A percentile compares a stretch with the other conserved stretches of the same genome.
Evolutionary conservation across 176 grass and related monocot species (phyloP).

Genomic region (Rhynchospora pubera): DNA sequence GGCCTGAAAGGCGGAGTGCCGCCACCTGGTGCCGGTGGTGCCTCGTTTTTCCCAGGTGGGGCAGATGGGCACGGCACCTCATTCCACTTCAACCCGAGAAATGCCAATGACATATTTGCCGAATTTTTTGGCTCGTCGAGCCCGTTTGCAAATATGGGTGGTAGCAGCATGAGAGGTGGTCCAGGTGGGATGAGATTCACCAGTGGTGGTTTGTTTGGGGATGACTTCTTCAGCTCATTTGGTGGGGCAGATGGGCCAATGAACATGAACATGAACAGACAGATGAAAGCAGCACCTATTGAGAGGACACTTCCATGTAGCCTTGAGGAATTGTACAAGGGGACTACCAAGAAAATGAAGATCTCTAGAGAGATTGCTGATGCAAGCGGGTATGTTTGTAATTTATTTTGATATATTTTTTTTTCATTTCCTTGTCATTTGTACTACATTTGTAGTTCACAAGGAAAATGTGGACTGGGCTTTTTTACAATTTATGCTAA

Average conservation of each 20-base stretch:
- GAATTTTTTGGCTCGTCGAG: slow-evolving; percentile 89
- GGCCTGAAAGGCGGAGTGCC: slow-evolving; percentile 86
- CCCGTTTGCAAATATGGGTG: slow-evolving; percentile 60
- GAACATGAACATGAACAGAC: slow-evolving; percentile 32
- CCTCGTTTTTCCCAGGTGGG: slow-evolving; percentile 52
- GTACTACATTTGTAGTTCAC: not conserved
- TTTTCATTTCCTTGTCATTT: not conserved
- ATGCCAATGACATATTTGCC: slow-evolving; percentile 87
- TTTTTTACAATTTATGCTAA: not conserved
- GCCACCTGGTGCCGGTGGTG: slow-evolving; percentile 48
- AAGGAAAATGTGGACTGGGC: not conserved
- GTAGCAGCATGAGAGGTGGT: slow-evolving; percentile 32
- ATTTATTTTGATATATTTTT: not conserved
- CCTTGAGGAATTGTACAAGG: slow-evolving; percentile 88
- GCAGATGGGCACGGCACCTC: slow-evolving; percentile 40
- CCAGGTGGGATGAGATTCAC: slow-evolving; percentile 35
- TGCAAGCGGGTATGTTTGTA: slow-evolving; percentile 48
- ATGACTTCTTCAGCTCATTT: slow-evolving; percentile 58
- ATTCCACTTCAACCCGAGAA: slow-evolving; percentile 86
- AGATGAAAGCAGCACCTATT: slow-evolving; percentile 51
- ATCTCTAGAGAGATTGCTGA: slow-evolving; percentile 85
- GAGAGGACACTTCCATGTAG: slow-evolving; percentile 71
- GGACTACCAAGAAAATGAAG: slow-evolving; percentile 96
- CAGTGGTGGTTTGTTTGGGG: slow-evolving; percentile 40
- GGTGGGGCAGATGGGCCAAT: slow-evolving; percentile 28